Percentiles rank a stretch among this genome's conserved stretches.
phyloP scores from a whole-genome alignment of 2,329 filamentous ascomycete species.

The Gaeumannomyces tritici region DNA sequence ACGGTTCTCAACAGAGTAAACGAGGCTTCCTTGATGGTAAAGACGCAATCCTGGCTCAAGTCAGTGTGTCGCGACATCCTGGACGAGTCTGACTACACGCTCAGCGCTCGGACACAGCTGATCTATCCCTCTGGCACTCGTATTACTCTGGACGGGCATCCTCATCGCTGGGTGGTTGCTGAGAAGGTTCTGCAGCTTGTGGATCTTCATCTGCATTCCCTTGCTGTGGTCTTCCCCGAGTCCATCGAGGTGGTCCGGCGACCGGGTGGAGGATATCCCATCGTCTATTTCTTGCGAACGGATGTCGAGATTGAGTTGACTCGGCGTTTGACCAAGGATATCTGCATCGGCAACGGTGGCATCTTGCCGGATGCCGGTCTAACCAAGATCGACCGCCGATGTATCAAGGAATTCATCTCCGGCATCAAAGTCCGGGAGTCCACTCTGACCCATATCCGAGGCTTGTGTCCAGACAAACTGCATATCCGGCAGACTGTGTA shows the following conservation, averaged over 20 bases:
- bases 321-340: conserved; percentile 26
- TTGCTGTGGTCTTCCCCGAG: conserved; percentile 26
- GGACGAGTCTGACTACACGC: conserved; percentile 52
- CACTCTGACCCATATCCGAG: neutral
- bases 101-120: conserved; percentile 43
- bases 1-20: conserved; percentile 8
- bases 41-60: conserved; percentile 39
- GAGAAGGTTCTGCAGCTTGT: conserved; percentile 31
- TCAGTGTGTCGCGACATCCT: conserved; percentile 46
- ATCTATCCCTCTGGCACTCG: conserved; percentile 46
- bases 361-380: conserved; percentile 17
- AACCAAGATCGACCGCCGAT: conserved; percentile 15
- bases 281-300: conserved; percentile 42
- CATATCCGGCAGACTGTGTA: conserved; percentile 28
- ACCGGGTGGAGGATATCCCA: conserved; percentile 35
- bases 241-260: conserved; percentile 37
- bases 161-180: conserved; percentile 38
- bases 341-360: conserved; percentile 21
- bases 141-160: conserved; percentile 39
- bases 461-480: conserved; percentile 20
- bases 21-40: conserved; percentile 37
- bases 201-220: conserved; percentile 21
- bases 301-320: conserved; percentile 36
- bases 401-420: conserved; percentile 13
- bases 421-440: neutral